These are phyloP conservation scores for Nakazawaea populi DNA, from an alignment of 805 yeast genomes.

Conservation along the genomic window DNA sequence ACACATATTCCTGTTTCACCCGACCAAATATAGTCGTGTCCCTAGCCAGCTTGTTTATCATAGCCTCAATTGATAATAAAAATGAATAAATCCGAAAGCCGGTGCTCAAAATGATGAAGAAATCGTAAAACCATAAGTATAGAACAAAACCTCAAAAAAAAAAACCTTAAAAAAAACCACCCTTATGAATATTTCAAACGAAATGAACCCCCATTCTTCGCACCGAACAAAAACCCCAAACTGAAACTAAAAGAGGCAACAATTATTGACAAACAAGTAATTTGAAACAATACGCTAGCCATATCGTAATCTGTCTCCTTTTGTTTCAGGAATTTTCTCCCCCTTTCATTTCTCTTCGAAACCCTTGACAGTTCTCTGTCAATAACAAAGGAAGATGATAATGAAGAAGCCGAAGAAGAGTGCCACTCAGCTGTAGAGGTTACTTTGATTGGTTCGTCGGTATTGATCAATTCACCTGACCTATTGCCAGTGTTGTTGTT, in stretches of 20 bases:
- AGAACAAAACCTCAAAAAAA: not conserved
- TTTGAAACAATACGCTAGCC: conserved; percentile 7
- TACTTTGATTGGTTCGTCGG: not conserved
- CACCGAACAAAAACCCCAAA: conserved; percentile 11
- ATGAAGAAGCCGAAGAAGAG: not conserved
- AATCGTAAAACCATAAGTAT: not conserved
- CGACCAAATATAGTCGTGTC: too few relatives aligned
- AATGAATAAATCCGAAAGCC: too few relatives aligned
- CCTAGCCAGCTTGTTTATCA: too few relatives aligned
- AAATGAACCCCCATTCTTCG: not conserved
- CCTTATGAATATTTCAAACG: not conserved
- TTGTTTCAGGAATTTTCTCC: not conserved
- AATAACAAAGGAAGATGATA: not conserved
- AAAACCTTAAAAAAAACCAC: not conserved
- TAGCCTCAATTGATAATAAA: too few relatives aligned
- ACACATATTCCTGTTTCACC: too few relatives aligned
- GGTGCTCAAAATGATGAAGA: not conserved
- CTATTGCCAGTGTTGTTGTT: not conserved
- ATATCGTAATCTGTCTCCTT: not conserved
- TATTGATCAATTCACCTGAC: not conserved
- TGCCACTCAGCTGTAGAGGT: not conserved
- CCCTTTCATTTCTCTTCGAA: not conserved
- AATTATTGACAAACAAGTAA: conserved; percentile 11
- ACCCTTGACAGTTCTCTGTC: not conserved
- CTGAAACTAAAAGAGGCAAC: conserved; percentile 12